A percentile compares a stretch with the other conserved stretches of the same genome.
Conservation (phyloP, 2,329 filamentous ascomycete species). For the Neospermospora avenae region DNA sequence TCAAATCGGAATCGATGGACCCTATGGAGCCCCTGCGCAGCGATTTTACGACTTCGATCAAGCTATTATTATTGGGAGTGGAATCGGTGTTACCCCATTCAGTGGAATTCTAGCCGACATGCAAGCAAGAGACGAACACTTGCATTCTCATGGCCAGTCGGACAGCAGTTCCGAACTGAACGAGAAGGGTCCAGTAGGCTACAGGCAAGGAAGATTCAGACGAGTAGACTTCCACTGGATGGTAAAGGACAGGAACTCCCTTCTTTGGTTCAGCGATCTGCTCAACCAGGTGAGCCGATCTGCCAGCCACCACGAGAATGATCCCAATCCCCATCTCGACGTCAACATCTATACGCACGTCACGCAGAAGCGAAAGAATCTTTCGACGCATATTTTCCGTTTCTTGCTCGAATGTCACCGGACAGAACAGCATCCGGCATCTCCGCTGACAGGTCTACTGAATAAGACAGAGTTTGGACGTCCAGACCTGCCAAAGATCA, state of each 20-base stretch:
- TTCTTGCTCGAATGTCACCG: conserved; percentile 56
- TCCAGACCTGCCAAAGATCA: conserved; percentile 50
- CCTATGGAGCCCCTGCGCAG: conserved; percentile 56
- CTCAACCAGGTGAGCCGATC: conserved; percentile 47
- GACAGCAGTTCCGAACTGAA: background rate
- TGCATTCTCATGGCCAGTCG: conserved; percentile 12
- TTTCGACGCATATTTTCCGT: conserved; percentile 53
- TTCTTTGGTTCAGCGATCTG: conserved; percentile 55
- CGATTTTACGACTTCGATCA: conserved; percentile 57
- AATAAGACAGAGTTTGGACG: conserved; percentile 53
- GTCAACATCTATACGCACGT: conserved; percentile 55
- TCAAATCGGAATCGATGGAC: conserved; percentile 53
- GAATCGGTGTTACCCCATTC: conserved; percentile 57
- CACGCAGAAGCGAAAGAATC: conserved; percentile 50
- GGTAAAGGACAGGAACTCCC: conserved; percentile 53
- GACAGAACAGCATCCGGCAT: conserved; percentile 48
- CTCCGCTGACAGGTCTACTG: conserved; percentile 51
- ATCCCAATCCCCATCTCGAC: conserved; percentile 42
- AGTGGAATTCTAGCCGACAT: conserved; percentile 54
- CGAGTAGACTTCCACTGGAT: conserved; percentile 60
- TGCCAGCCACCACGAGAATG: conserved; percentile 39
- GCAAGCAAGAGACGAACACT: conserved; percentile 43
- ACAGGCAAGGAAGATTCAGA: conserved; percentile 37
- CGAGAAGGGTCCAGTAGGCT: background rate
- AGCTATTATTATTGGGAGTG: conserved; percentile 52